phyloP scores from a whole-genome alignment of 768 basidiomycete genomes.

The Tylopilus rubrobrunneus region DNA sequence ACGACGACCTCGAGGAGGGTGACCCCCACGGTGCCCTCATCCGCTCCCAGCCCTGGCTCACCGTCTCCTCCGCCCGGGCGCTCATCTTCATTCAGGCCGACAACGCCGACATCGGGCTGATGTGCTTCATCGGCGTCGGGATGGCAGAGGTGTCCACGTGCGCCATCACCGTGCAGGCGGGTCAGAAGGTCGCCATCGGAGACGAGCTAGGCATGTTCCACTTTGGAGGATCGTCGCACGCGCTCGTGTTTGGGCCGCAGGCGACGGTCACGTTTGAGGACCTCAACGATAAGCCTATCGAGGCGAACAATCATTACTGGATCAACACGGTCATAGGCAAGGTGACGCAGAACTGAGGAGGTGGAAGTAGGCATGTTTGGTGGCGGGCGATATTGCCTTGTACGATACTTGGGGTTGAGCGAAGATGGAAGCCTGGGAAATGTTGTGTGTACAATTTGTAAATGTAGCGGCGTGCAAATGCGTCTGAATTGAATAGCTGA shows the following conservation, averaged over 20 bases:
- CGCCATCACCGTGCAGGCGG: neutral
- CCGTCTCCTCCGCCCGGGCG: slow-evolving; percentile 43
- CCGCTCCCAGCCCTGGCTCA: slow-evolving; percentile 40
- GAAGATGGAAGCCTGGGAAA: no score
- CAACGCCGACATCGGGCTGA: slow-evolving; percentile 45
- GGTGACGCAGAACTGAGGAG: neutral
- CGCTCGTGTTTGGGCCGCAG: slow-evolving; percentile 24
- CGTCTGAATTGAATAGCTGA: neutral
- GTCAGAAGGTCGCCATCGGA: neutral
- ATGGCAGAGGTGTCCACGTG: slow-evolving; percentile 55
- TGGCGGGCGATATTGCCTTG: neutral
- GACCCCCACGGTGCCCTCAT: slow-evolving; percentile 13
- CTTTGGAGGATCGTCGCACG: slow-evolving; percentile 33
- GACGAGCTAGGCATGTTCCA: slow-evolving; percentile 50
- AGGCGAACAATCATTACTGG: neutral
- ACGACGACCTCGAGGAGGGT: neutral
- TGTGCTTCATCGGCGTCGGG: slow-evolving; percentile 53
- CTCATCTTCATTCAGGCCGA: slow-evolving; percentile 54
- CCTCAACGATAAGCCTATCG: neutral
- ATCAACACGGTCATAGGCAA: neutral
- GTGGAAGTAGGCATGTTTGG: no score
- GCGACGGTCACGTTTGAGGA: neutral
- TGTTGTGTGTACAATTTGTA: neutral
- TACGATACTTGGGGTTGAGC: neutral
- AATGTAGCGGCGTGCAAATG: neutral